These are phyloP conservation scores for Phycomyces nitens DNA, from an alignment of 192 early-diverging fungal species.

Conservation along the genomic window DNA sequence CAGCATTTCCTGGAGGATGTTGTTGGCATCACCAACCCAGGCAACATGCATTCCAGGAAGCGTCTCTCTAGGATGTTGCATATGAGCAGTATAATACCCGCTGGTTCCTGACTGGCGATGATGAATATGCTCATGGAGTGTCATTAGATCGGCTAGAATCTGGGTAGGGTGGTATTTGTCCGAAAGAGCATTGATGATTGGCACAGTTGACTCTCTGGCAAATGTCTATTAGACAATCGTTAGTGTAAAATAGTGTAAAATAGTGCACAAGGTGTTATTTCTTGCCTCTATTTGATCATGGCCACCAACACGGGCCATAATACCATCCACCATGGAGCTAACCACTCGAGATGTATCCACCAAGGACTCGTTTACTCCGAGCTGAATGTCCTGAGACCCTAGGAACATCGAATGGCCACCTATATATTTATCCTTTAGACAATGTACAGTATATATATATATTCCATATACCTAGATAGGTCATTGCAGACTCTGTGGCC, in stretches of 20 bases:
- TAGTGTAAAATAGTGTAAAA: not conserved
- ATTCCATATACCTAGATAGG: slow-evolving; percentile 60
- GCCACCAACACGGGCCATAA: slow-evolving; percentile 89
- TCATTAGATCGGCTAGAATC: slow-evolving; percentile 93
- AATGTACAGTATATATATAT: not conserved
- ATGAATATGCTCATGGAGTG: slow-evolving; percentile 79
- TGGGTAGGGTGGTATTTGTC: slow-evolving; percentile 96
- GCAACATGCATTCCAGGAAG: slow-evolving; percentile 77
- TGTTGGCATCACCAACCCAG: slow-evolving; percentile 99
- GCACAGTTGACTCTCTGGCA: slow-evolving; percentile 82
- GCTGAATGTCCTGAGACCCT: slow-evolving; percentile 91
- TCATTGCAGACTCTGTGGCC: slow-evolving; percentile 86
- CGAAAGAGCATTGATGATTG: slow-evolving; percentile 95
- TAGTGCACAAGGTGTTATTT: not conserved
- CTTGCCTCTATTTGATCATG: slow-evolving; percentile 85
- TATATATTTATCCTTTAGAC: slow-evolving; percentile 12
- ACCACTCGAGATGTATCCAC: slow-evolving; percentile 88
- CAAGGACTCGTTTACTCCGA: slow-evolving; percentile 93
- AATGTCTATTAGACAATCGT: slow-evolving; percentile 49
- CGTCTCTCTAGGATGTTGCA: slow-evolving; percentile 48
- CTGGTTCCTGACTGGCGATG: slow-evolving; percentile 28
- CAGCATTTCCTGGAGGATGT: slow-evolving; percentile 89
- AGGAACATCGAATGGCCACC: slow-evolving; percentile 97
- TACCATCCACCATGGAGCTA: slow-evolving; percentile 93
- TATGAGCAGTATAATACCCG: slow-evolving; percentile 39